These are phyloP conservation scores for Metschnikowia similis DNA, from an alignment of 805 yeast genomes.

Conservation along the genomic window DNA sequence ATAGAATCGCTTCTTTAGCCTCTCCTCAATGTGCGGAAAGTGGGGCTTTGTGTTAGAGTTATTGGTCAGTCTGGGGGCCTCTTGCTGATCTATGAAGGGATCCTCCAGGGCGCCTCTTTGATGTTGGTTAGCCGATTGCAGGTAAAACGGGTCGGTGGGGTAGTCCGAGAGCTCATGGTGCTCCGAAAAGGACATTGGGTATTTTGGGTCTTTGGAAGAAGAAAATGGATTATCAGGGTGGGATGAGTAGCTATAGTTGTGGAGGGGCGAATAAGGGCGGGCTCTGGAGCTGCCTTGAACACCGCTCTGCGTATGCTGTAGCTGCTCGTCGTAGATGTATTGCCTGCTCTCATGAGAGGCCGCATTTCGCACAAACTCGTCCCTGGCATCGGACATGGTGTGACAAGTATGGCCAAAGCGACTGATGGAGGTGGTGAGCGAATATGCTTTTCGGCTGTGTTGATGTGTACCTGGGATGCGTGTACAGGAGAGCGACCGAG, in stretches of 20 bases:
- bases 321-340: not conserved
- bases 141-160: conserved; percentile 6
- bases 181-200: conserved; percentile 4
- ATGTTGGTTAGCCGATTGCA: not conserved
- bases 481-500: conserved; percentile 2
- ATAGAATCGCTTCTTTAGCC: not conserved
- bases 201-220: not conserved
- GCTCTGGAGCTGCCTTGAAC: not conserved
- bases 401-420: not conserved
- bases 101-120: not conserved
- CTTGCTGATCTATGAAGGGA: not conserved
- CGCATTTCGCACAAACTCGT: conserved; percentile 12
- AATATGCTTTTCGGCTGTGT: not conserved
- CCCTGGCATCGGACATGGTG: conserved; percentile 3
- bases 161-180: conserved; percentile 12
- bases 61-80: not conserved
- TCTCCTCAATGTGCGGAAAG: conserved; percentile 2
- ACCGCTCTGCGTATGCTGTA: conserved; percentile 3
- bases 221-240: not conserved
- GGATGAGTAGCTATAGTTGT: not conserved
- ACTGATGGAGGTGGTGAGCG: not conserved
- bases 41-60: not conserved
- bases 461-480: not conserved
- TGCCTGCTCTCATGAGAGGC: not conserved
- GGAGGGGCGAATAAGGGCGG: conserved; percentile 6